Conservation (phyloP, 768 basidiomycete species). For the Russula olivacea region DNA sequence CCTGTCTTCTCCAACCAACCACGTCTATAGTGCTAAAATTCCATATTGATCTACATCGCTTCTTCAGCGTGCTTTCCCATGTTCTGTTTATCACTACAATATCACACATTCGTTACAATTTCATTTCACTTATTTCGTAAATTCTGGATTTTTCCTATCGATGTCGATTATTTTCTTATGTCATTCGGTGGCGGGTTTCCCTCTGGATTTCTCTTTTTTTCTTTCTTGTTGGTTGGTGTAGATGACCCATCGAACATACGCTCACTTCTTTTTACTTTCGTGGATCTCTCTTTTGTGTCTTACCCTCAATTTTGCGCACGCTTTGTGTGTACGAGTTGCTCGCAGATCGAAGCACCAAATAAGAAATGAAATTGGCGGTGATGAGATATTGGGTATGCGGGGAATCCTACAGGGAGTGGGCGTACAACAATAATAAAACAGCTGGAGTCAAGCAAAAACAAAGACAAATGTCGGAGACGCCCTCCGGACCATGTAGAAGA, state of each 20-base stretch:
- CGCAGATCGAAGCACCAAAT: neutral
- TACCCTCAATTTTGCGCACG: neutral
- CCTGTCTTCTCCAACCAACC: neutral
- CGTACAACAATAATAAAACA: constrained; percentile 5
- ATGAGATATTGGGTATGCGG: neutral
- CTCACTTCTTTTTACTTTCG: neutral
- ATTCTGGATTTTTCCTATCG: neutral
- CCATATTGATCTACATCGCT: constrained; percentile 3
- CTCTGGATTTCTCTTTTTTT: no score
- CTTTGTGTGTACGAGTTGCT: constrained; percentile 2
- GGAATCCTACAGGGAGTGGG: neutral
- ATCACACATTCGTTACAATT: constrained; percentile 8
- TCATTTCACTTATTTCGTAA: constrained; percentile 3
- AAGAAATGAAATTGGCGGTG: neutral
- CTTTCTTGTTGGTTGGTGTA: neutral
- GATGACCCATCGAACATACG: neutral
- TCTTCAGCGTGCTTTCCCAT: neutral
- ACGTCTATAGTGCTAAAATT: constrained; percentile 9
- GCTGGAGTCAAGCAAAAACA: neutral
- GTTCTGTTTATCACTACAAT: constrained; percentile 2
- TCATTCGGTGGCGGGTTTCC: neutral
- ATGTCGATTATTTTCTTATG: neutral
- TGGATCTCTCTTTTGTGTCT: neutral
- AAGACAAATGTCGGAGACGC: no score
- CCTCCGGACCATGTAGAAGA: no score